Evolutionary conservation across 306 rosid species (phyloP).

Genomic region (Senna tora): DNA sequence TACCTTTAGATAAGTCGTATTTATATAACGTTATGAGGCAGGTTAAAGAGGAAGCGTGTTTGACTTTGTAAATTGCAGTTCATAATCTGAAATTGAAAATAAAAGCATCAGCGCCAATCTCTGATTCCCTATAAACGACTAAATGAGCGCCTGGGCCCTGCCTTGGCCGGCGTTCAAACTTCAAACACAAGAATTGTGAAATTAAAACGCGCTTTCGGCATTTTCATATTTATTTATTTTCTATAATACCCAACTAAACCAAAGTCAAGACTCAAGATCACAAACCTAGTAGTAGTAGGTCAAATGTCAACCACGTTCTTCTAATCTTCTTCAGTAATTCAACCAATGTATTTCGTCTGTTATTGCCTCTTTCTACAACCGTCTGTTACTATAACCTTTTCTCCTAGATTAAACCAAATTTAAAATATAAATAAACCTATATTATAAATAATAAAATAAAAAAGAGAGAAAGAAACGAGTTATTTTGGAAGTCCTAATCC

Average conservation of each 20-base stretch:
- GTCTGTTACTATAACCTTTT: not conserved
- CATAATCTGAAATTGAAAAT: not conserved
- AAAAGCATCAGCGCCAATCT: not conserved
- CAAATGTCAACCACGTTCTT: constrained; percentile 3
- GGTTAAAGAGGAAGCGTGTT: not conserved
- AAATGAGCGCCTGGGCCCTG: not conserved
- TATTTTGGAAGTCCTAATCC: not conserved
- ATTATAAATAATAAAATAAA: too few relatives aligned
- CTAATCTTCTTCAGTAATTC: not conserved
- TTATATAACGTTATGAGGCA: too few relatives aligned
- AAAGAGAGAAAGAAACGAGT: not conserved
- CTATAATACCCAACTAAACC: too few relatives aligned
- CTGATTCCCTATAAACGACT: not conserved
- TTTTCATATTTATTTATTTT: too few relatives aligned
- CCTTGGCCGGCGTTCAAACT: not conserved
- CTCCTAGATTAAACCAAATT: not conserved
- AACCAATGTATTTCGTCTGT: constrained; percentile 3
- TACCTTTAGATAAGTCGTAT: too few relatives aligned
- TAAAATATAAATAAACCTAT: not conserved
- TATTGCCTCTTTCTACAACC: not conserved
- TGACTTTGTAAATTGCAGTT: not conserved
- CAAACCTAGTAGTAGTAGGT: not conserved
- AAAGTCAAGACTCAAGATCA: constrained; percentile 12
- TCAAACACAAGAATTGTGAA: not conserved
- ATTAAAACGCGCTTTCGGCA: not conserved